Percentiles rank a stretch among this genome's conserved stretches.
These are phyloP conservation scores for Pontederia paniculata DNA, from an alignment of 176 grass and related monocot species.

Conservation along the genomic window DNA sequence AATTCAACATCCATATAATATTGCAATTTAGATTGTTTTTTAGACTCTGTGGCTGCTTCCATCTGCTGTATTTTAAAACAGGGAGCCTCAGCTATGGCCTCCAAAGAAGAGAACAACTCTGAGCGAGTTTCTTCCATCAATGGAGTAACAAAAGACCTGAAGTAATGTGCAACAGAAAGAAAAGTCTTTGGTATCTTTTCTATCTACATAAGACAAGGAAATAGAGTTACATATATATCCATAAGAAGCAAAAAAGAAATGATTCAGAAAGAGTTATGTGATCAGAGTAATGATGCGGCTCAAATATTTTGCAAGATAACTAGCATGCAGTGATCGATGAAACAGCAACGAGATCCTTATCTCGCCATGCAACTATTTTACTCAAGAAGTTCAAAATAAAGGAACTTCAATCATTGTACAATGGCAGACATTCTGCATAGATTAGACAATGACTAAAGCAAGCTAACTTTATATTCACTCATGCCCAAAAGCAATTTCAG, in stretches of 20 bases:
- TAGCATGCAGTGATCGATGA: too few relatives aligned
- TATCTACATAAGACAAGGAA: constrained; percentile 30
- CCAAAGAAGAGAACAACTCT: constrained; percentile 39
- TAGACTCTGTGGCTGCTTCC: constrained; percentile 21
- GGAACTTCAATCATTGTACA: too few relatives aligned
- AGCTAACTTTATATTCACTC: too few relatives aligned
- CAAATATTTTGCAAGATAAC: too few relatives aligned
- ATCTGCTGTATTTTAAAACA: constrained; percentile 33
- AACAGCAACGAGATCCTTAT: too few relatives aligned
- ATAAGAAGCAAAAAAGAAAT: neutral
- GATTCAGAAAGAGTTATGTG: neutral
- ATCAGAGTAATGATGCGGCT: too few relatives aligned
- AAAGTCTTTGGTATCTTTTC: constrained; percentile 47
- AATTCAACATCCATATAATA: constrained; percentile 47
- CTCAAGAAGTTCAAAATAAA: too few relatives aligned
- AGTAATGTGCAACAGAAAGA: constrained; percentile 26
- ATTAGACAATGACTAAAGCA: too few relatives aligned
- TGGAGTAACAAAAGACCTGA: constrained; percentile 34
- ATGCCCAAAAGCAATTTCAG: too few relatives aligned
- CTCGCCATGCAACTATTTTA: too few relatives aligned
- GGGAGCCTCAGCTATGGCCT: constrained; percentile 42
- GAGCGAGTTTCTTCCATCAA: constrained; percentile 72
- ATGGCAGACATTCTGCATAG: too few relatives aligned
- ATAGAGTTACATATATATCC: neutral
- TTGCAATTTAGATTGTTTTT: neutral